phyloP scores from a whole-genome alignment of 2,329 filamentous ascomycete genomes.

The Scytalidium sp. region DNA sequence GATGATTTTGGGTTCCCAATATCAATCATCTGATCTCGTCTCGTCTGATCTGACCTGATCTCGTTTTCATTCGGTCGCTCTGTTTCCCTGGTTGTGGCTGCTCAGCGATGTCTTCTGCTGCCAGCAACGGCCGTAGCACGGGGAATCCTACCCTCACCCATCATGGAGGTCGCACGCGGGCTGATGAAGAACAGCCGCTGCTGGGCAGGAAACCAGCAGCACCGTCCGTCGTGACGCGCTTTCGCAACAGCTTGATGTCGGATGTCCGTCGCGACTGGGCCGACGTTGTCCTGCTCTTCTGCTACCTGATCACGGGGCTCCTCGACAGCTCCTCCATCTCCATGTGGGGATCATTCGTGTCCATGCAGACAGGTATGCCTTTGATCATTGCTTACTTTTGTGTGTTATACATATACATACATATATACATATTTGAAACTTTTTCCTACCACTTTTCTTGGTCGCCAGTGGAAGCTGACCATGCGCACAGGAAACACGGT shows the following conservation, averaged over 20 bases:
- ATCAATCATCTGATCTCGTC: too few species aligned
- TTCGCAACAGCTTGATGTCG: slow-evolving; percentile 10
- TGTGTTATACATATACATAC: too few species aligned
- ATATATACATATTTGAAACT: too few species aligned
- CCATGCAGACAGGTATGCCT: slow-evolving; percentile 47
- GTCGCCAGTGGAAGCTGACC: too few species aligned
- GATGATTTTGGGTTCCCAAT: too few species aligned
- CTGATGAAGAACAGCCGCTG: slow-evolving; percentile 32
- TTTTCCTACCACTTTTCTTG: too few species aligned
- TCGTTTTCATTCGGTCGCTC: too few species aligned
- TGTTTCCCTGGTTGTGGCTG: too few species aligned
- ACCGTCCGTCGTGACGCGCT: slow-evolving; percentile 4
- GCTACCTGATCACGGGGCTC: slow-evolving; percentile 75
- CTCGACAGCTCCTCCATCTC: slow-evolving; percentile 74
- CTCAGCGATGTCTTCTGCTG: not conserved
- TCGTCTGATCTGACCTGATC: too few species aligned
- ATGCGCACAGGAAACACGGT: slow-evolving; percentile 63
- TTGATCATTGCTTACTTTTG: too few species aligned
- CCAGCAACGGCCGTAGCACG: not conserved
- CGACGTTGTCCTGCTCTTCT: slow-evolving; percentile 66
- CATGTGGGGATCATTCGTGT: slow-evolving; percentile 77
- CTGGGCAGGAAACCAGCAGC: slow-evolving; percentile 16
- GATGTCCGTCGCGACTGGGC: slow-evolving; percentile 61
- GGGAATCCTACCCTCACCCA: not conserved
- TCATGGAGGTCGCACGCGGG: not conserved